A percentile compares a stretch with the other conserved stretches of the same genome.
Conservation (phyloP, 148 eudicot genomes). For the Dysphania ambrosioides region DNA sequence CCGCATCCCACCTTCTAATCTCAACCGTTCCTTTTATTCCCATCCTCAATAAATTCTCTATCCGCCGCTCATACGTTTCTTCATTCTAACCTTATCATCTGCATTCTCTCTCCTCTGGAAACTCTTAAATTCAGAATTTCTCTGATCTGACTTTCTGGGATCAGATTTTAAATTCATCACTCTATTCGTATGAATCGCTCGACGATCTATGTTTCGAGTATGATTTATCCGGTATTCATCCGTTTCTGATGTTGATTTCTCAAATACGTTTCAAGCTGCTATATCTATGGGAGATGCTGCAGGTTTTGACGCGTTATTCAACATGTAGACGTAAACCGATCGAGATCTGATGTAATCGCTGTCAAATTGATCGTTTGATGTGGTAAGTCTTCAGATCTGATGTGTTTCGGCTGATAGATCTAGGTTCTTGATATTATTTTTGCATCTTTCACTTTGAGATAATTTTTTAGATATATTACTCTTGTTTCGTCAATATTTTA, state of each 20-base stretch:
- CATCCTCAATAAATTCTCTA: conserved; percentile 18
- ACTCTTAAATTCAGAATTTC: not conserved
- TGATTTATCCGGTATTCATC: not conserved
- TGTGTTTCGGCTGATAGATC: not conserved
- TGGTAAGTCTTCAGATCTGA: conserved; percentile 3
- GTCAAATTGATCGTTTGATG: too few species aligned
- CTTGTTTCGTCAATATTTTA: too few species aligned
- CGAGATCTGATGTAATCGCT: not conserved
- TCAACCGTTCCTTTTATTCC: not conserved
- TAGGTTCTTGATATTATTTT: not conserved
- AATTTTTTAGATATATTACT: too few species aligned
- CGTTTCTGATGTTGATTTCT: not conserved
- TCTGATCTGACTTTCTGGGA: conserved; percentile 12
- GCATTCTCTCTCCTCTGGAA: not conserved
- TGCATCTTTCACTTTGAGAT: too few species aligned
- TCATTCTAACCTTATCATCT: not conserved
- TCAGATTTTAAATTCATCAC: not conserved
- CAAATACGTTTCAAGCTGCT: not conserved
- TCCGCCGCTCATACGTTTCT: not conserved
- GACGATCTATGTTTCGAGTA: conserved; percentile 13
- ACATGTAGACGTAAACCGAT: not conserved
- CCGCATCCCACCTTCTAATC: conserved; percentile 8
- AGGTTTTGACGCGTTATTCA: not conserved
- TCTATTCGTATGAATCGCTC: not conserved
- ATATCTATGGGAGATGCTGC: not conserved